Conservation (phyloP, 306 rosid species). For the Pterocarpus macrocarpus region DNA sequence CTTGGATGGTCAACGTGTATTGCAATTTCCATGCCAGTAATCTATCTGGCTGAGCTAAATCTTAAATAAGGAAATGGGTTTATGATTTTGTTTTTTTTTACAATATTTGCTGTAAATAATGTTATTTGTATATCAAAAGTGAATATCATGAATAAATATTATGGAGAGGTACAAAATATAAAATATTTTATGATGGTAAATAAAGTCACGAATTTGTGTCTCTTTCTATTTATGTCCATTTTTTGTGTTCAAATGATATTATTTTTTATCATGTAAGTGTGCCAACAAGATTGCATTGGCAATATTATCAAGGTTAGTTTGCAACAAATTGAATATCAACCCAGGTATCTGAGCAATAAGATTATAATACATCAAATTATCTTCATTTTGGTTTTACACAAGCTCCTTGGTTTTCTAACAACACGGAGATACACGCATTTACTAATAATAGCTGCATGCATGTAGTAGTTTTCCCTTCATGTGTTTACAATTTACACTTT, state of each 20-base stretch:
- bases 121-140: no score
- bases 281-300: no score
- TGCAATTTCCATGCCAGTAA: neutral
- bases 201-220: no score
- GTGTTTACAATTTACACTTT: conserved; percentile 26
- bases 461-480: conserved; percentile 2
- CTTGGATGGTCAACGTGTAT: conserved; percentile 9
- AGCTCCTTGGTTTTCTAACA: conserved; percentile 1
- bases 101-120: no score
- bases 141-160: no score
- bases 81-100: neutral
- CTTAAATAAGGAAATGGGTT: neutral
- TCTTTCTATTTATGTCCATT: no score
- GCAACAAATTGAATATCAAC: neutral
- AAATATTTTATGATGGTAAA: no score
- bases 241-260: no score
- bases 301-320: neutral
- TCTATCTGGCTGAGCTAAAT: neutral
- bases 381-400: neutral
- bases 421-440: neutral
- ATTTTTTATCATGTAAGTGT: no score
- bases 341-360: neutral
- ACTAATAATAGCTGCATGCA: neutral
- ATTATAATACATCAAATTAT: neutral
- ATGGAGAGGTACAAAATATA: no score